Evolutionary conservation across 108 stramenopile genomes (phyloP).

Genomic region (Nitzschia sp.): DNA sequence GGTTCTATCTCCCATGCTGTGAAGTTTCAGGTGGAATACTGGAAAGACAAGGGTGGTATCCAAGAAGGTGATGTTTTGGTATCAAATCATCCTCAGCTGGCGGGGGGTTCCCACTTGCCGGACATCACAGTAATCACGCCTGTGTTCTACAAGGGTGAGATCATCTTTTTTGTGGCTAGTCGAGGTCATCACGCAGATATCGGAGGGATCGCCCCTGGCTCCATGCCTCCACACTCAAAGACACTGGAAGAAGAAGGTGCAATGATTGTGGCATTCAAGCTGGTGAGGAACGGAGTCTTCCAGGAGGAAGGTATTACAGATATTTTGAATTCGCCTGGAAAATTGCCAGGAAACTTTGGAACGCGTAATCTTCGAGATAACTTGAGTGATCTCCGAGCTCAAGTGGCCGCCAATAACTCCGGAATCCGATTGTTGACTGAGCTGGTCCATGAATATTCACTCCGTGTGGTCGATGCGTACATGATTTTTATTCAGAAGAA

Average conservation of each 20-base stretch:
- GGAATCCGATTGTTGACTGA: conserved; percentile 87
- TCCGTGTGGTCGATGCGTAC: conserved; percentile 91
- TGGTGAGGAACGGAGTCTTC: conserved; percentile 91
- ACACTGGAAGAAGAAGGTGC: conserved; percentile 95
- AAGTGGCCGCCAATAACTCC: conserved; percentile 97
- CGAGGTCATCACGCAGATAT: conserved; percentile 98
- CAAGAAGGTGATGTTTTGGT: conserved; percentile 96
- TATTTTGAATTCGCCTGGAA: conserved; percentile 86
- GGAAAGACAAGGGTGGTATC: conserved; percentile 84
- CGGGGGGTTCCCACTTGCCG: conserved; percentile 92
- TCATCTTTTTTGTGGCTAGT: conserved; percentile 95
- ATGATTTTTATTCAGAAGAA: conserved; percentile 97
- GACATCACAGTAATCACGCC: conserved; percentile 99
- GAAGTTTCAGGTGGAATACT: conserved; percentile 90
- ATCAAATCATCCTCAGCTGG: conserved; percentile 97
- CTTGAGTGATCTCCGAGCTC: conserved; percentile 93
- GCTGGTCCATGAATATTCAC: conserved; percentile 87
- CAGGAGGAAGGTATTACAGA: conserved; percentile 94
- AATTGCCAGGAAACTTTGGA: conserved; percentile 77
- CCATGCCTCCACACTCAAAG: conserved; percentile 90
- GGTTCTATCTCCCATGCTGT: conserved; percentile 98
- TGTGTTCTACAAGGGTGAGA: conserved; percentile 86
- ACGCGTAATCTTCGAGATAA: conserved; percentile 95
- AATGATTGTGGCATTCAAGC: conserved; percentile 96
- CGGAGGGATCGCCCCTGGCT: conserved; percentile 91